A percentile compares a stretch with the other conserved stretches of the same genome.
These are phyloP conservation scores for Leucocoprinus leucothites DNA, from an alignment of 768 basidiomycete species.

Conservation along the genomic window DNA sequence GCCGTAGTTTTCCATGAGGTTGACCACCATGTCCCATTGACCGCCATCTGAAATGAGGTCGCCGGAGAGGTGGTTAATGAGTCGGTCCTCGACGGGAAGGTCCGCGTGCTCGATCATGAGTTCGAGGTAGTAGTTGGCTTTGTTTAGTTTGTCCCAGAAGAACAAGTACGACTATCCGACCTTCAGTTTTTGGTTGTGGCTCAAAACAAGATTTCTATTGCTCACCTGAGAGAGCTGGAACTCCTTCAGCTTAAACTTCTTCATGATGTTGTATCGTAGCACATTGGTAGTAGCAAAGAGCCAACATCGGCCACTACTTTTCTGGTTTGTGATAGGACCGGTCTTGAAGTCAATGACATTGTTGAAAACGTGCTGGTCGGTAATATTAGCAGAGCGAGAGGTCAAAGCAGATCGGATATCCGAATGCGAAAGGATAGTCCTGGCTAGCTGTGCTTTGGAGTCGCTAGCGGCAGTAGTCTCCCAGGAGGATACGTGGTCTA, in stretches of 20 bases:
- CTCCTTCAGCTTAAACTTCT: conserved; percentile 79
- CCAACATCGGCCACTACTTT: conserved; percentile 91
- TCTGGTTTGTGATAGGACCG: conserved; percentile 82
- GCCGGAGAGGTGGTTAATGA: conserved; percentile 70
- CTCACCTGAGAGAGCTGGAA: conserved; percentile 88
- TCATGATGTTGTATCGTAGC: conserved; percentile 79
- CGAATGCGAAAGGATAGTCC: conserved; percentile 69
- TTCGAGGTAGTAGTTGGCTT: conserved; percentile 91
- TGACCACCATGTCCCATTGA: conserved; percentile 90
- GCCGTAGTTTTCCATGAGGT: conserved; percentile 68
- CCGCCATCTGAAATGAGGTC: conserved; percentile 90
- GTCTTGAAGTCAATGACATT: conserved; percentile 77
- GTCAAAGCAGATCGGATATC: conserved; percentile 61
- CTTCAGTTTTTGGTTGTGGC: conserved; percentile 1
- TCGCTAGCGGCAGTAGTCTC: conserved; percentile 51
- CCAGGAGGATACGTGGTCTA: conserved; percentile 62
- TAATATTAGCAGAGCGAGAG: conserved; percentile 58
- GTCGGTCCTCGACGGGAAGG: conserved; percentile 76
- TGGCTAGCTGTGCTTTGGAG: conserved; percentile 68
- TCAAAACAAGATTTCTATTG: not conserved
- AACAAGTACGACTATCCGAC: conserved; percentile 73
- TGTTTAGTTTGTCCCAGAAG: conserved; percentile 97
- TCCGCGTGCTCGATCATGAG: conserved; percentile 79
- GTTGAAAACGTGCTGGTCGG: conserved; percentile 81
- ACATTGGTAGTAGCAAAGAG: conserved; percentile 91